phyloP scores from a whole-genome alignment of 1,139 yeast genomes.

The Protomyces lactucae-debilis region DNA sequence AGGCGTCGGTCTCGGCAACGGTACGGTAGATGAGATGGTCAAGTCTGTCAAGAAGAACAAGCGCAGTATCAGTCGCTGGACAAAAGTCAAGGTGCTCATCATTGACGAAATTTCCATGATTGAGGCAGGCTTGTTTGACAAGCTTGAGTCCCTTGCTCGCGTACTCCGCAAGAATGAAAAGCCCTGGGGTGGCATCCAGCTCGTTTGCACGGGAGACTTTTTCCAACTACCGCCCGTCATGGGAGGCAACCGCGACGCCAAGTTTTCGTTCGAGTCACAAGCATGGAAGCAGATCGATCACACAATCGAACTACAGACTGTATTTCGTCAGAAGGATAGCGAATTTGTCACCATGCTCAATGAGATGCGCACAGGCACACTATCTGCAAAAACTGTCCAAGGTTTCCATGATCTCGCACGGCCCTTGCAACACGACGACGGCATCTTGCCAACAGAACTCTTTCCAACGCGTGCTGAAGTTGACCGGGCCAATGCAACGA shows the following conservation, averaged over 20 bases:
- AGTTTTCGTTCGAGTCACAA: conserved; percentile 72
- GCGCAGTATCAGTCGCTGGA: conserved; percentile 60
- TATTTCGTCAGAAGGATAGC: conserved; percentile 89
- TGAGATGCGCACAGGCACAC: conserved; percentile 72
- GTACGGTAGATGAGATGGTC: conserved; percentile 45
- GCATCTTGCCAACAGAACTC: conserved; percentile 79
- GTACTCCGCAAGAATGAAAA: conserved; percentile 46
- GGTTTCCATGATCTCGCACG: conserved; percentile 58
- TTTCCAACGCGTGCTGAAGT: conserved; percentile 83
- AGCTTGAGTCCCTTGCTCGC: conserved; percentile 62
- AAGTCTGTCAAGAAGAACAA: conserved; percentile 53
- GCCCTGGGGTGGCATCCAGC: conserved; percentile 88
- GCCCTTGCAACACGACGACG: conserved; percentile 55
- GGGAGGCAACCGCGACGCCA: conserved; percentile 40
- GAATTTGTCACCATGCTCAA: conserved; percentile 77
- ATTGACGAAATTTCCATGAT: conserved; percentile 89
- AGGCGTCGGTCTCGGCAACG: conserved; percentile 74
- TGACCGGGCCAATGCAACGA: conserved; percentile 61
- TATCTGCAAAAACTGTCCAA: conserved; percentile 50
- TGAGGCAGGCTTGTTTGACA: conserved; percentile 67
- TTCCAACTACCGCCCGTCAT: conserved; percentile 85
- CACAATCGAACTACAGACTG: conserved; percentile 67
- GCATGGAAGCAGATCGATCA: conserved; percentile 68
- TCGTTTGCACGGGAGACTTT: conserved; percentile 83
- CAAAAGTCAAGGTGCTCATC: conserved; percentile 55